A percentile compares a stretch with the other conserved stretches of the same genome.
Conservation (phyloP, 306 rosid species). For the Myrica gale region DNA sequence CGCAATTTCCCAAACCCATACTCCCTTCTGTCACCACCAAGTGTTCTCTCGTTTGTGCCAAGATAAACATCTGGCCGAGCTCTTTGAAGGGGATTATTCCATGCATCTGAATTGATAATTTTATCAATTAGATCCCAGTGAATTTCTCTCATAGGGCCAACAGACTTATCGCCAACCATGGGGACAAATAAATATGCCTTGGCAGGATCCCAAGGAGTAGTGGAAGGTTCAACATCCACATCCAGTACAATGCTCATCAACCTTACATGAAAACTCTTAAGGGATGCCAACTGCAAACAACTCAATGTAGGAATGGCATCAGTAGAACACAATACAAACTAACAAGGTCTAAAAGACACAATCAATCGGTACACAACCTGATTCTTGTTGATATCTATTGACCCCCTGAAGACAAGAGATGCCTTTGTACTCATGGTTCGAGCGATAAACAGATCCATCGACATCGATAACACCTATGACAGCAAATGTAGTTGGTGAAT, state of each 20-base stretch:
- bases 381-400: constrained; percentile 66
- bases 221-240: constrained; percentile 99
- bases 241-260: constrained; percentile 98
- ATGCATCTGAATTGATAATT: constrained; percentile 68
- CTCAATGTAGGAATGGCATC: constrained; percentile 31
- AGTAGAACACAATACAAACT: constrained; percentile 29
- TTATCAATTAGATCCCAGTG: constrained; percentile 91
- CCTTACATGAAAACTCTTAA: constrained; percentile 94
- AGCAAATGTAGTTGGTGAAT: constrained; percentile 24
- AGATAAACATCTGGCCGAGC: constrained; percentile 99
- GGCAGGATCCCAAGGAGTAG: constrained; percentile 99
- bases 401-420: constrained; percentile 87
- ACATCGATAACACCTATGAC: constrained; percentile 97
- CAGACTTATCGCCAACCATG: constrained; percentile 71
- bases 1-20: constrained; percentile 94
- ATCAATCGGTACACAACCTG: constrained; percentile 53
- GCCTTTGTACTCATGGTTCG: constrained; percentile 97
- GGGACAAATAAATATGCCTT: constrained; percentile 97
- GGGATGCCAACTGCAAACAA: constrained; percentile 75
- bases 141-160: constrained; percentile 76
- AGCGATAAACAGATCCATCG: constrained; percentile 99
- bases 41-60: constrained; percentile 96
- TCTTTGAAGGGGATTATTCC: constrained; percentile 97
- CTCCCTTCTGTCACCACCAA: constrained; percentile 98
- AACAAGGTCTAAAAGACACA: constrained; percentile 18